Base-by-base conservation (phyloP, 768 basidiomycete genomes). In the Galerina marginata region DNA sequence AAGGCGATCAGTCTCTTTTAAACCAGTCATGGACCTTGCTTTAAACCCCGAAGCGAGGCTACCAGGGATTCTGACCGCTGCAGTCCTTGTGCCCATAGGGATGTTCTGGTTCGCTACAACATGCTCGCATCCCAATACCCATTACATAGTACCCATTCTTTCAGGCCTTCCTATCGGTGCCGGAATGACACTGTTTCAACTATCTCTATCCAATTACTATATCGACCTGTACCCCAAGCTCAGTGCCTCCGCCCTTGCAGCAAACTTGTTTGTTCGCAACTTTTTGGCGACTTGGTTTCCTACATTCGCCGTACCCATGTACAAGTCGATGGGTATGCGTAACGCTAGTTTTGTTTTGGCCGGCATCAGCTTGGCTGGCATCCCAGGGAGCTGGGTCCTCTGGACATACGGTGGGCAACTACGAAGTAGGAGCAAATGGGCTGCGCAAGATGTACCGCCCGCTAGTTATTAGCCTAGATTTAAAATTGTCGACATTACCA, bases 301-400 rank as follows among this genome's bases (percentile, higher is more conserved):
- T 14, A 58, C 64, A 3, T 65, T 65, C 29, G 56, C 60, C n/a
- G 50, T 51, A n/a, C 60, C 61, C 29, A 61, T 65, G 60, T 65
- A 61, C 40, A 25, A 59, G 43, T 42, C 45, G 6, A 23, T 65
- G 23, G 64, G 64, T 23, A 51, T 50, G 15, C 60, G 42, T 15
- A 58, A 53, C 23, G 61, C 61, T 39, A 56, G 61, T 40, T 37
- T 63, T 37, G 38, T 63, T n/a, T 39, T 63, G 15, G 61, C 61
- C 9, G 57, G 57, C 12, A 63, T 63, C 25, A 51, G 49, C 20
- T 46, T 59, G 37, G 61, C 43, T 16, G 61, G 61, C 2, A 57
- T 63, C 14, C 61, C 61, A 20, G 60, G 60, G 14, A 50, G 54
- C 7, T 33, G 29, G 29, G 29, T 33, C 29, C 29, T 33, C 7